Base-by-base conservation (phyloP, 2,329 filamentous ascomycete genomes). In the Gnomoniopsis smithogilvyi region DNA sequence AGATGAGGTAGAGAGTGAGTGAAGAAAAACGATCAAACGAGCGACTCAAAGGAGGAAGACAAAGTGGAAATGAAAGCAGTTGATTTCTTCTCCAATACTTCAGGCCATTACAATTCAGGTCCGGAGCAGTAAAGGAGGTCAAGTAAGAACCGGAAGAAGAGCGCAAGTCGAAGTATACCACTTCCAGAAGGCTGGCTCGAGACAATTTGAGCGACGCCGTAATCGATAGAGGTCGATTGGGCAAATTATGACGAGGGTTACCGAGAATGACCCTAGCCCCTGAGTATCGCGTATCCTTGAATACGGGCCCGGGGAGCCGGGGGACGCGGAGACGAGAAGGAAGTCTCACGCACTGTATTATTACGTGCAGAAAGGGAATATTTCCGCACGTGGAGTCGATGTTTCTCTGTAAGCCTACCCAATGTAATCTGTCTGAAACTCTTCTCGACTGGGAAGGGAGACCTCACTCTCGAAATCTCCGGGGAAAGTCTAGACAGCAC, bases 31-130 rank as follows among this genome's bases (percentile, higher is more conserved):
- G 22, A 50, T 14, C 21, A 30, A 59, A 56, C 36, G 63, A 63
- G 62, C 36, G 60, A 60, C 55, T 56, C 52, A 50, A 62, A 51
- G 49, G 24, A 47, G 38, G 55, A 56, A 58, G 38, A 19, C 14
- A 17, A 22, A 36, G 33, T 21, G 22, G 34, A 41, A 51, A n/a
- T n/a, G 43, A 30, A 41, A 45, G 12, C 6, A 15, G 17, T 52
- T 6, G 47, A 26, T 24, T 26, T 43, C 19, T 12, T 26, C 11
- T 46, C 3, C 3, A 38, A 45, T n/a, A 22, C 51, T 47, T 36
- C 7, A 33, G 38, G 45, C 19, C 21, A 34, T 46, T 33, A 46
- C 38, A 7, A 38, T 36, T 36, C 22, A 51, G 34, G 6, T 15
- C 15, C 10, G 36, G 49, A 46, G 19, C 34, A 33, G 38, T 22